Evolutionary conservation across 2,329 filamentous ascomycete genomes (phyloP).

Genomic region (Monosporascus sp.): DNA sequence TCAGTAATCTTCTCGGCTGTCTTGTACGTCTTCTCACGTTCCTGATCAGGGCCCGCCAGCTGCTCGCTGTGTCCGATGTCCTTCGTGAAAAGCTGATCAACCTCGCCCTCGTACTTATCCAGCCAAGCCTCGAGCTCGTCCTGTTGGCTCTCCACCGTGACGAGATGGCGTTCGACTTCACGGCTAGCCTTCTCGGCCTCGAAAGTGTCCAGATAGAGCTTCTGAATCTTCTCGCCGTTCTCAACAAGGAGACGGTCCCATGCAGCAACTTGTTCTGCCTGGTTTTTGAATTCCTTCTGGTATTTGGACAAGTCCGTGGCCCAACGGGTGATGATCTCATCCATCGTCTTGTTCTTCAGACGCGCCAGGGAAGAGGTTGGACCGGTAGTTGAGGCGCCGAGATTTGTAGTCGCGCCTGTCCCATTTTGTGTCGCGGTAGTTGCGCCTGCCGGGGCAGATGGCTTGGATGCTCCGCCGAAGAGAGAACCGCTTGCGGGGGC

Average conservation of each 20-base stretch:
- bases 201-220: slow-evolving; percentile 85
- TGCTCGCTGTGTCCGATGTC: slow-evolving; percentile 72
- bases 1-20: slow-evolving; percentile 89
- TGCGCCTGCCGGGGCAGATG: slow-evolving; percentile 24
- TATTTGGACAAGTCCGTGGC: slow-evolving; percentile 93
- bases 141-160: slow-evolving; percentile 86
- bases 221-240: slow-evolving; percentile 92
- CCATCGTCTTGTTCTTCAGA: slow-evolving; percentile 97
- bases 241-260: slow-evolving; percentile 94
- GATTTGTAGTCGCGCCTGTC: slow-evolving; percentile 25
- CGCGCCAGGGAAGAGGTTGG: slow-evolving; percentile 81
- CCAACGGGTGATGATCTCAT: slow-evolving; percentile 97
- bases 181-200: slow-evolving; percentile 90
- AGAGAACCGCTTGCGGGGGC: slow-evolving; percentile 26
- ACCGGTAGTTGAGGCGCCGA: slow-evolving; percentile 73
- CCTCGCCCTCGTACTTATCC: slow-evolving; percentile 85
- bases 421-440: slow-evolving; percentile 20
- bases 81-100: slow-evolving; percentile 81
- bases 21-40: slow-evolving; percentile 94
- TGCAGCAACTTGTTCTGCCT: slow-evolving; percentile 77
- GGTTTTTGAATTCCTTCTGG: slow-evolving; percentile 91
- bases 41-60: slow-evolving; percentile 84
- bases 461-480: slow-evolving; percentile 26
- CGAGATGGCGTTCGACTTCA: slow-evolving; percentile 89
- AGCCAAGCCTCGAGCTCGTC: slow-evolving; percentile 84